These are phyloP conservation scores for Pyricularia sp. DNA, from an alignment of 2,329 filamentous ascomycete genomes.

Conservation along the genomic window DNA sequence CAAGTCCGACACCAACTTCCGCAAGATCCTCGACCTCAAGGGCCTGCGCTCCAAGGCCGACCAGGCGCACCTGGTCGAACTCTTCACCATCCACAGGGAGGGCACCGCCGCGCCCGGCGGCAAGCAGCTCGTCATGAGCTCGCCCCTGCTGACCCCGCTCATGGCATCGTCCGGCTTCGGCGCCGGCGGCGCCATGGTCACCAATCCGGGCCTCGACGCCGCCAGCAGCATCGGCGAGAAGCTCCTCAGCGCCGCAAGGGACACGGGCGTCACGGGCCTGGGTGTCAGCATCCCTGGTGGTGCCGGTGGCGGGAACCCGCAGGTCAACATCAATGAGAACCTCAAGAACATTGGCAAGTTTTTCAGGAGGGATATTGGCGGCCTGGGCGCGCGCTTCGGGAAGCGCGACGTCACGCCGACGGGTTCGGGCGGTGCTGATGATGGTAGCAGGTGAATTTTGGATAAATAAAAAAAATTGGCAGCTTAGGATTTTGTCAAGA, in stretches of 20 bases:
- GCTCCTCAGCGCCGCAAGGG: conserved; percentile 76
- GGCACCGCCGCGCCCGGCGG: conserved; percentile 40
- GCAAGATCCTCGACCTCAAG: conserved; percentile 91
- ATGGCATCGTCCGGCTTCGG: conserved; percentile 35
- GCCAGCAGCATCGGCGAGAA: conserved; percentile 61
- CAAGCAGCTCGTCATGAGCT: conserved; percentile 60
- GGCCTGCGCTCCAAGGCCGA: conserved; percentile 73
- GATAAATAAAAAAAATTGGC: neutral
- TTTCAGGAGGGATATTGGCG: conserved; percentile 79
- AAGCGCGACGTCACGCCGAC: conserved; percentile 37
- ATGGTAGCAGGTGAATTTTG: neutral
- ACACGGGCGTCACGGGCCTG: conserved; percentile 66
- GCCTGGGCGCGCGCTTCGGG: conserved; percentile 65
- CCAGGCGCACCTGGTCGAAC: conserved; percentile 71
- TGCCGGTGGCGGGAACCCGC: conserved; percentile 30
- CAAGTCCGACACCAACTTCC: conserved; percentile 88
- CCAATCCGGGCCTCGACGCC: conserved; percentile 4
- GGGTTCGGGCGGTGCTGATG: neutral
- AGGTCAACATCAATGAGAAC: conserved; percentile 81
- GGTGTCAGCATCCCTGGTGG: conserved; percentile 69
- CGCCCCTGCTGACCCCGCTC: conserved; percentile 61
- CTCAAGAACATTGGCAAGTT: conserved; percentile 94
- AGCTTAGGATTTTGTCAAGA: neutral
- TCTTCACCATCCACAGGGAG: conserved; percentile 75
- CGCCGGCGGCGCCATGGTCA: conserved; percentile 9